A percentile compares a stretch with the other conserved stretches of the same genome.
These are phyloP conservation scores for Graphium sp. DNA, from an alignment of 2,329 filamentous ascomycete genomes.

Conservation along the genomic window DNA sequence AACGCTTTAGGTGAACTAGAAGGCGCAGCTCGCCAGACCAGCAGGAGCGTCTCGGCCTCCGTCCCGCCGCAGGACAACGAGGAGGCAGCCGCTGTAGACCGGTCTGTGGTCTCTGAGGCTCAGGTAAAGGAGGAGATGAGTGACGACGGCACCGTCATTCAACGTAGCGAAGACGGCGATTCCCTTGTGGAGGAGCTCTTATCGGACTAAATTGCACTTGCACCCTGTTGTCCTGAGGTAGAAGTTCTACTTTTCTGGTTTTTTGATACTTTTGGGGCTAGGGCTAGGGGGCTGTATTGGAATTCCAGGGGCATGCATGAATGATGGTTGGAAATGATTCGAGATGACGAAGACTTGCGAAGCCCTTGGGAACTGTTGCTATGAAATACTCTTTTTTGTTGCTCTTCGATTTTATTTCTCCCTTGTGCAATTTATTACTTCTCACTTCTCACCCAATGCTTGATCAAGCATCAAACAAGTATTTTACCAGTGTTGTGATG, in stretches of 20 bases:
- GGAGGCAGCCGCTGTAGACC: conserved; percentile 14
- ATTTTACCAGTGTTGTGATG: neutral
- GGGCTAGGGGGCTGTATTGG: too few relatives aligned
- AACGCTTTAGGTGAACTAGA: conserved; percentile 34
- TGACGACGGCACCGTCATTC: conserved; percentile 15
- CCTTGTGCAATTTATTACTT: too few relatives aligned
- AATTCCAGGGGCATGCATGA: too few relatives aligned
- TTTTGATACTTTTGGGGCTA: neutral
- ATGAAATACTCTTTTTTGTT: too few relatives aligned
- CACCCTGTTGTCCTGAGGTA: conserved; percentile 5
- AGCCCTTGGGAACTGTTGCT: too few relatives aligned
- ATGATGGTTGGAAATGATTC: too few relatives aligned
- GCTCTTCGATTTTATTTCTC: too few relatives aligned
- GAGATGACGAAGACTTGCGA: too few relatives aligned
- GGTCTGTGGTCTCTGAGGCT: conserved; percentile 14
- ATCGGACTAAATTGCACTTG: conserved; percentile 13
- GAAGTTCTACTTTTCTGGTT: neutral
- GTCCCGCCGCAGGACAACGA: conserved; percentile 1
- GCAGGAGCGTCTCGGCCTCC: conserved; percentile 22
- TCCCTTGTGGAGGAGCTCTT: conserved; percentile 21
- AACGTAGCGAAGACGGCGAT: conserved; percentile 14
- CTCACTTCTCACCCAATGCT: too few relatives aligned
- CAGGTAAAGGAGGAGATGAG: conserved; percentile 25
- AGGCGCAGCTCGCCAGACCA: conserved; percentile 18
- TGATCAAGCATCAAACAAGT: too few relatives aligned